Conservation (phyloP, 129 eudicot genomes). For the Pittosporum tobira region DNA sequence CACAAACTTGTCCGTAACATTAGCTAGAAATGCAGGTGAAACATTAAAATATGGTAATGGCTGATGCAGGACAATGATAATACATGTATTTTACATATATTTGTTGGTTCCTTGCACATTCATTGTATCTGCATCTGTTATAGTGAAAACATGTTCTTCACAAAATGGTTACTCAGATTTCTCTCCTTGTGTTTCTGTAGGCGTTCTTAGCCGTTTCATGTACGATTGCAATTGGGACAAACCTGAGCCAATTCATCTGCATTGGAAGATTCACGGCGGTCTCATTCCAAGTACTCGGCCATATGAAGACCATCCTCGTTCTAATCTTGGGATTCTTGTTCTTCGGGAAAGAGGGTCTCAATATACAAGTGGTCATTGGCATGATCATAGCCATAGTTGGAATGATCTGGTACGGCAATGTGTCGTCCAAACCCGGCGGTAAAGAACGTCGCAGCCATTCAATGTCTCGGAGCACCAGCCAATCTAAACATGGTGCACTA, state of each 20-base stretch:
- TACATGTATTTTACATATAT: too few relatives aligned
- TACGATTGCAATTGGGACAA: slow-evolving; percentile 80
- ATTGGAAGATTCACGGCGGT: slow-evolving; percentile 92
- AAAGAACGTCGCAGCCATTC: slow-evolving; percentile 65
- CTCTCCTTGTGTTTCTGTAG: slow-evolving; percentile 27
- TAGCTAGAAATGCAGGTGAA: too few relatives aligned
- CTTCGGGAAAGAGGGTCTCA: slow-evolving; percentile 84
- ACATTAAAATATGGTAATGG: too few relatives aligned
- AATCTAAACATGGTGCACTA: slow-evolving; percentile 34
- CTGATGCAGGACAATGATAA: too few relatives aligned
- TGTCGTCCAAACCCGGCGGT: slow-evolving; percentile 88
- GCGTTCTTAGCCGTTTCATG: slow-evolving; percentile 60
- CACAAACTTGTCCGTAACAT: too few relatives aligned
- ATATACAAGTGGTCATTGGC: slow-evolving; percentile 72
- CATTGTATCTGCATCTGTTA: not conserved
- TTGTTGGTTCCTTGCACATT: not conserved
- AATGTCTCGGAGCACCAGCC: slow-evolving; percentile 37
- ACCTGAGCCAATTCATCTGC: slow-evolving; percentile 90
- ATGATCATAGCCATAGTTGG: slow-evolving; percentile 84
- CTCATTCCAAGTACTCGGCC: slow-evolving; percentile 86
- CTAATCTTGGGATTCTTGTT: slow-evolving; percentile 70
- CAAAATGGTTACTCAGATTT: not conserved
- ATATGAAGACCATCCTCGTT: slow-evolving; percentile 90
- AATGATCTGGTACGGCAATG: slow-evolving; percentile 87
- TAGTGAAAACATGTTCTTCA: not conserved